Evolutionary conservation across 768 basidiomycete genomes (phyloP).

Genomic region (Hygrophoropsis aurantiaca): DNA sequence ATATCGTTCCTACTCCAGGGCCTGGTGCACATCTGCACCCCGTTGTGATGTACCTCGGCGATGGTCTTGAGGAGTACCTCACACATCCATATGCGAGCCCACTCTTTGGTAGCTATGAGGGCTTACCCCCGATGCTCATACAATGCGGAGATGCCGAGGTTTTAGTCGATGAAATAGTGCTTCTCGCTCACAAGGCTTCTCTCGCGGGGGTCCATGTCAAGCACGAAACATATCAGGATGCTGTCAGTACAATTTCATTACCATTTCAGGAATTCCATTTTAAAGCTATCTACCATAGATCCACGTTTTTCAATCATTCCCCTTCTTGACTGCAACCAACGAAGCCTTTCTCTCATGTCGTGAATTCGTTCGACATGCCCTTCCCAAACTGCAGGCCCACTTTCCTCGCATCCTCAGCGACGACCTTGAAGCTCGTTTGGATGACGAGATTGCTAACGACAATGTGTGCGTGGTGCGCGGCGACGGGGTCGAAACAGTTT

Average conservation of each 20-base stretch:
- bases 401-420: constrained; percentile 53
- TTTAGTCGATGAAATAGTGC: constrained; percentile 87
- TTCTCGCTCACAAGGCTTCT: constrained; percentile 91
- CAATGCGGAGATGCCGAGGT: constrained; percentile 95
- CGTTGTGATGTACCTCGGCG: constrained; percentile 90
- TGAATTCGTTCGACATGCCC: constrained; percentile 60
- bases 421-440: constrained; percentile 59
- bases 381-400: constrained; percentile 53
- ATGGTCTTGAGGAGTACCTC: constrained; percentile 72
- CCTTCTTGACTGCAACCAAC: constrained; percentile 68
- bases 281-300: no score
- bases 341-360: constrained; percentile 70
- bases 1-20: constrained; percentile 74
- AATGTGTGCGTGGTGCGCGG: constrained; percentile 68
- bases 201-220: constrained; percentile 81
- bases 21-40: constrained; percentile 88
- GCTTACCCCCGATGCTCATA: constrained; percentile 86
- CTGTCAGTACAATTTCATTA: constrained; percentile 54
- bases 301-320: constrained; percentile 90
- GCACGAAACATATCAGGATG: constrained; percentile 90
- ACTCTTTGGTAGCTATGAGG: constrained; percentile 85
- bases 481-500: constrained; percentile 61
- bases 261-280: no score
- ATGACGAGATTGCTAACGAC: constrained; percentile 69
- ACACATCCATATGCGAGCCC: constrained; percentile 97